Evolutionary conservation across 2,329 filamentous ascomycete species (phyloP).

Genomic region (Malbranchea zuffiana): DNA sequence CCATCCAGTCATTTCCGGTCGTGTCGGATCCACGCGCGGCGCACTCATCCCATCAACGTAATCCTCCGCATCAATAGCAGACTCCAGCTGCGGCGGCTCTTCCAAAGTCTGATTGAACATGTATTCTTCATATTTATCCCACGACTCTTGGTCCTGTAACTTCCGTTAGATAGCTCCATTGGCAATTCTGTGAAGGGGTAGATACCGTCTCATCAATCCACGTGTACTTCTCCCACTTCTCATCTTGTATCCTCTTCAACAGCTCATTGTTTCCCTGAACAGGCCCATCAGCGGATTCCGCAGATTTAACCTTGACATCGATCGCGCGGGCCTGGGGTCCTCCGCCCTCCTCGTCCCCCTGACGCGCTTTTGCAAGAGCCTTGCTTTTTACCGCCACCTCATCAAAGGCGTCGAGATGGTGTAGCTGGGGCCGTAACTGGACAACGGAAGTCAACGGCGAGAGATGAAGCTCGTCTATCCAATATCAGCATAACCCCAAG

Average conservation of each 20-base stretch:
- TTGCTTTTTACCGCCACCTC: constrained; percentile 45
- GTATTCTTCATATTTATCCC: constrained; percentile 62
- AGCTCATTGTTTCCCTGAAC: constrained; percentile 64
- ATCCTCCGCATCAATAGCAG: constrained; percentile 45
- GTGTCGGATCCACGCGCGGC: constrained; percentile 37
- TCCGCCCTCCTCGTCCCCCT: constrained; percentile 35
- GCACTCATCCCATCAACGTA: constrained; percentile 55
- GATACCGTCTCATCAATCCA: constrained; percentile 56
- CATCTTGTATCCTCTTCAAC: constrained; percentile 65
- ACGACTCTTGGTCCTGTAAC: constrained; percentile 53
- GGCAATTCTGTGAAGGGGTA: constrained; percentile 7
- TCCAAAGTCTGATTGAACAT: constrained; percentile 47
- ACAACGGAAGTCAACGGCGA: constrained; percentile 74
- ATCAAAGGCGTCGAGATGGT: constrained; percentile 76
- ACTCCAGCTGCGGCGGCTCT: constrained; percentile 40
- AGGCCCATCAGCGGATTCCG: constrained; percentile 52
- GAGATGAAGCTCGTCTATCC: constrained; percentile 65
- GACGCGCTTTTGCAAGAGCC: constrained; percentile 24
- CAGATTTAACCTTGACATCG: constrained; percentile 75
- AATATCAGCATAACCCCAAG: neutral
- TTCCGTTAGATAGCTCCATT: constrained; percentile 9
- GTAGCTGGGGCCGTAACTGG: constrained; percentile 81
- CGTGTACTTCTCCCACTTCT: constrained; percentile 67
- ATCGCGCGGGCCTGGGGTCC: constrained; percentile 59
- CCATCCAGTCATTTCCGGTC: constrained; percentile 35